Conservation (phyloP, 2,329 filamentous ascomycete species). For the Cladorrhinum sp. region DNA sequence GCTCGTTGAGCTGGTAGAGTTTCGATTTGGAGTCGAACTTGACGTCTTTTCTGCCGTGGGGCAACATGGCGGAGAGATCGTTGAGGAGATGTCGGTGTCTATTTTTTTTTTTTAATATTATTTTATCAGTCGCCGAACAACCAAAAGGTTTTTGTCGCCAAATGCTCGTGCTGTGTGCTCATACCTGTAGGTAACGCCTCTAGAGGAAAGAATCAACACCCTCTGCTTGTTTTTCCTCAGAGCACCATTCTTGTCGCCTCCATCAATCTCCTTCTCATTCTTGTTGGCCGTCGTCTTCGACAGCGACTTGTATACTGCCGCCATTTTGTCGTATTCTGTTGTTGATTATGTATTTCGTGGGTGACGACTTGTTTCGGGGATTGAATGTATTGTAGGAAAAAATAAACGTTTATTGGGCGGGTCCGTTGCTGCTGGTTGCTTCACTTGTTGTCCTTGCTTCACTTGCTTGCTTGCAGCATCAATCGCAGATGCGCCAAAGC, state of each 20-base stretch:
- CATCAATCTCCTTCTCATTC: constrained; percentile 34
- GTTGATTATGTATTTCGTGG: not conserved
- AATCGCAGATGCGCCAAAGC: too few relatives aligned
- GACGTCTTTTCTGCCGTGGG: constrained; percentile 88
- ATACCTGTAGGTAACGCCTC: constrained; percentile 86
- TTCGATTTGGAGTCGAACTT: constrained; percentile 97
- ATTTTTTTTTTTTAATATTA: constrained; percentile 1
- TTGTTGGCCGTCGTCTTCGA: constrained; percentile 60
- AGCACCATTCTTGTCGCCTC: constrained; percentile 13
- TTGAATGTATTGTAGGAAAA: too few relatives aligned
- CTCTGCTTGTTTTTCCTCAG: constrained; percentile 66
- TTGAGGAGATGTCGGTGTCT: constrained; percentile 92
- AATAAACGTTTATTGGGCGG: too few relatives aligned
- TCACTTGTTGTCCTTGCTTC: too few relatives aligned
- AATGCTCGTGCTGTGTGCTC: too few relatives aligned
- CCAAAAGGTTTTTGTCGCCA: too few relatives aligned
- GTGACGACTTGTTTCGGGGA: too few relatives aligned
- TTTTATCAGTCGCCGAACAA: too few relatives aligned
- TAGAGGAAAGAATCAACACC: constrained; percentile 85
- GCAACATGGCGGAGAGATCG: constrained; percentile 83
- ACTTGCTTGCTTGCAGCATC: too few relatives aligned
- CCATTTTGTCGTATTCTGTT: constrained; percentile 47
- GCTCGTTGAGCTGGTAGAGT: constrained; percentile 75
- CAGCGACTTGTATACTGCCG: constrained; percentile 71
- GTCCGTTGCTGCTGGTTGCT: too few relatives aligned